Conservation (phyloP, 257 asterid genomes). For the Lycium ferocissimum region DNA sequence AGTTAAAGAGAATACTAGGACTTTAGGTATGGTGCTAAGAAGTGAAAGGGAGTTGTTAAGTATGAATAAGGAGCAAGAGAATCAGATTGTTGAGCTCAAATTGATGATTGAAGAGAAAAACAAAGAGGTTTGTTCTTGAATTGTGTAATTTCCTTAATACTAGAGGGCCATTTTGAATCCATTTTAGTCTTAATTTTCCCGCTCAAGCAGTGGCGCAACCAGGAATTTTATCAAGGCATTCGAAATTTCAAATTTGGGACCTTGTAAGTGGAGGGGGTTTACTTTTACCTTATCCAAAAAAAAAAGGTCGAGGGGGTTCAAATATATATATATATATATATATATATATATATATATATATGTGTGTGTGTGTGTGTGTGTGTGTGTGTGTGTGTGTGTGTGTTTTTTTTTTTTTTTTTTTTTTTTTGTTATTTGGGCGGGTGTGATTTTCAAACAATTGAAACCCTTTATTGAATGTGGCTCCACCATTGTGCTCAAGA, state of each 20-base stretch:
- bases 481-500: background rate
- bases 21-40: slow-evolving; percentile 88
- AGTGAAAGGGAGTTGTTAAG: slow-evolving; percentile 92
- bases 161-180: background rate
- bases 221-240: background rate
- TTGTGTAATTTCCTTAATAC: background rate
- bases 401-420: background rate
- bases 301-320: background rate
- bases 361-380: too few species aligned
- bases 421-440: background rate
- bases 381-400: too few species aligned
- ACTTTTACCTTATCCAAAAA: too few species aligned
- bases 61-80: slow-evolving; percentile 70
- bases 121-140: slow-evolving; percentile 53
- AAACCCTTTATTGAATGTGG: background rate
- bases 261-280: background rate
- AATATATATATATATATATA: background rate
- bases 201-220: background rate
- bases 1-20: slow-evolving; percentile 78
- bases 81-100: slow-evolving; percentile 65
- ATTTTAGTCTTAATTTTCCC: background rate
- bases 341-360: too few species aligned
- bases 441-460: too few species aligned
- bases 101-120: slow-evolving; percentile 69
- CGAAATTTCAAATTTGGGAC: background rate